These are phyloP conservation scores for Ichthyophthirius multifiliis DNA, from an alignment of 169 alveolate genomes.

Conservation along the genomic window DNA sequence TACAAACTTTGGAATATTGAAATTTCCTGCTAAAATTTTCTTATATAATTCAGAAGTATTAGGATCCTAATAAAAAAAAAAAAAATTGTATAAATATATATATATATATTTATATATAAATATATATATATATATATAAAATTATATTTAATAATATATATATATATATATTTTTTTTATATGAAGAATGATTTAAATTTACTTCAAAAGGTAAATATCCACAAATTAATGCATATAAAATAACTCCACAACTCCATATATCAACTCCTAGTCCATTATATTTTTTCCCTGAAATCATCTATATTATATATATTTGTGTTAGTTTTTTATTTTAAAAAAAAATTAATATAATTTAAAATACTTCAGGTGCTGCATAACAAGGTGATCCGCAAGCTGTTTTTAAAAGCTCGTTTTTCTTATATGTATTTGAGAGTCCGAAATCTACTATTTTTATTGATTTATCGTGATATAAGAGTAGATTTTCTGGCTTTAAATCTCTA, in stretches of 20 bases:
- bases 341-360: constrained; percentile 49
- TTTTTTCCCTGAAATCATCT: constrained; percentile 82
- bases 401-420: constrained; percentile 67
- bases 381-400: constrained; percentile 87
- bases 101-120: not conserved
- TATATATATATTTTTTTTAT: not conserved
- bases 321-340: not conserved
- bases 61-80: constrained; percentile 14
- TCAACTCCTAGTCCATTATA: constrained; percentile 73
- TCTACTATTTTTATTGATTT: constrained; percentile 92
- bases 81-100: not conserved
- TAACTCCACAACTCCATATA: constrained; percentile 85
- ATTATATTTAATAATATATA: not conserved
- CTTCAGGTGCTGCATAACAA: constrained; percentile 90
- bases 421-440: constrained; percentile 93
- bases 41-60: constrained; percentile 69
- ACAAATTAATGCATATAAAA: constrained; percentile 87
- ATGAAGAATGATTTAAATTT: not conserved
- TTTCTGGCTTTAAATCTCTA: constrained; percentile 92
- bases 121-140: too few relatives aligned
- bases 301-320: not conserved
- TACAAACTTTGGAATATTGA: constrained; percentile 61
- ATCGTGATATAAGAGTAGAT: constrained; percentile 85
- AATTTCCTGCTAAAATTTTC: constrained; percentile 72
- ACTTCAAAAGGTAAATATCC: constrained; percentile 93